These are phyloP conservation scores for Lindgomyces ingoldianus DNA, from an alignment of 495 filamentous ascomycete genomes.

Conservation along the genomic window DNA sequence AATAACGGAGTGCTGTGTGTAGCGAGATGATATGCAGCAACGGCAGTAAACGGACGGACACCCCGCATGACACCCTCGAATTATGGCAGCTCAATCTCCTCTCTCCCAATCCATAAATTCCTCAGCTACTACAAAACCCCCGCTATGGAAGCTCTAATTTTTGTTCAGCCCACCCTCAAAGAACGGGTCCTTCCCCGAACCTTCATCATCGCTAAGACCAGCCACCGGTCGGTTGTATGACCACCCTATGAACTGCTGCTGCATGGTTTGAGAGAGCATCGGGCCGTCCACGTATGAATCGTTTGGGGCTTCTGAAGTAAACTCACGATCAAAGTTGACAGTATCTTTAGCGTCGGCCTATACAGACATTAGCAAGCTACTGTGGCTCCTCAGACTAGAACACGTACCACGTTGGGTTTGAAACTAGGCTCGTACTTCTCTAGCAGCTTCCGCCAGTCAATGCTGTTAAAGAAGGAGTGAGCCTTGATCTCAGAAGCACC, in stretches of 20 bases:
- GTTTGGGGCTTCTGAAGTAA: slow-evolving; percentile 82
- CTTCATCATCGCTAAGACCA: slow-evolving; percentile 86
- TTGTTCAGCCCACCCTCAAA: slow-evolving; percentile 54
- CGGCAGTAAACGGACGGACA: too few relatives aligned
- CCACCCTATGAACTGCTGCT: slow-evolving; percentile 94
- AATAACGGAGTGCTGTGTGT: neutral
- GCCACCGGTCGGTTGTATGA: slow-evolving; percentile 96
- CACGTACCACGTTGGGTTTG: slow-evolving; percentile 94
- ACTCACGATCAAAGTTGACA: slow-evolving; percentile 88
- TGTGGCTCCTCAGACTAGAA: neutral
- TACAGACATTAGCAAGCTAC: neutral
- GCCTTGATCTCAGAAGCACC: slow-evolving; percentile 98
- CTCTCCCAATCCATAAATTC: too few relatives aligned
- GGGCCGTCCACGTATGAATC: slow-evolving; percentile 95
- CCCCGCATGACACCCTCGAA: too few relatives aligned
- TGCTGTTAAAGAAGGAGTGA: slow-evolving; percentile 97
- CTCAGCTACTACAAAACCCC: too few relatives aligned
- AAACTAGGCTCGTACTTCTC: slow-evolving; percentile 99
- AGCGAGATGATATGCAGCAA: neutral
- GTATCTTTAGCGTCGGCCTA: slow-evolving; percentile 88
- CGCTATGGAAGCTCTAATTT: neutral
- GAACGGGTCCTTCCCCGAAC: slow-evolving; percentile 86
- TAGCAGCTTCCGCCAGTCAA: slow-evolving; percentile 96
- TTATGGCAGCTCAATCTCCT: too few relatives aligned
- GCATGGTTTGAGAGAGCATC: slow-evolving; percentile 86